A percentile compares a stretch with the other conserved stretches of the same genome.
Conservation (phyloP, 1,284 basidiomycete species). For the Xerocomus amazonicus region DNA sequence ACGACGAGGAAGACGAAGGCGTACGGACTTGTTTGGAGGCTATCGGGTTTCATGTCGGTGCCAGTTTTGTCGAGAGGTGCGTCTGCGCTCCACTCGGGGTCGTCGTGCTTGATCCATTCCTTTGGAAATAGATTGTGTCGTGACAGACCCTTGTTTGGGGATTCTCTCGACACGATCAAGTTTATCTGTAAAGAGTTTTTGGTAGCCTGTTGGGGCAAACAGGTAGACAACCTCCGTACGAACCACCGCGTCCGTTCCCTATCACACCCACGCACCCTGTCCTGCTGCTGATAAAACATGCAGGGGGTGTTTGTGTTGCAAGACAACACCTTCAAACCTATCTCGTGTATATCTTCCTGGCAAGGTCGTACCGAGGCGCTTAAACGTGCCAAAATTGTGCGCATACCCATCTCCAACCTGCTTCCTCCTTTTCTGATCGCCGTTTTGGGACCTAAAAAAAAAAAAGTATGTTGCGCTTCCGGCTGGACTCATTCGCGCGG, state of each 20-base stretch:
- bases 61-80: slow-evolving; percentile 81
- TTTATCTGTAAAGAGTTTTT: slow-evolving; percentile 57
- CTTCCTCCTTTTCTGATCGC: not conserved
- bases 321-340: slow-evolving; percentile 86
- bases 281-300: not conserved
- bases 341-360: slow-evolving; percentile 75
- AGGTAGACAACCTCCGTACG: slow-evolving; percentile 92
- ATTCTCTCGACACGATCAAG: slow-evolving; percentile 57
- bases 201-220: slow-evolving; percentile 85
- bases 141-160: slow-evolving; percentile 70
- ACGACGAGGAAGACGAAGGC: slow-evolving; percentile 65
- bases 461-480: slow-evolving; percentile 78
- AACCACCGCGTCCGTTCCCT: slow-evolving; percentile 75
- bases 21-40: slow-evolving; percentile 69
- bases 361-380: slow-evolving; percentile 72
- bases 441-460: no score
- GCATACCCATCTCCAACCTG: slow-evolving; percentile 24
- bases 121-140: slow-evolving; percentile 58
- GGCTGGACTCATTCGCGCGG: slow-evolving; percentile 80
- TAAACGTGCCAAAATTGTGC: slow-evolving; percentile 66
- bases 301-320: slow-evolving; percentile 90
- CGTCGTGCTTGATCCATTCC: no score
- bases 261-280: not conserved
- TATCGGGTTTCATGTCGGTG: slow-evolving; percentile 85
- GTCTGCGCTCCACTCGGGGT: slow-evolving; percentile 17